A percentile compares a stretch with the other conserved stretches of the same genome.
These are phyloP conservation scores for Pyrenula aspistea DNA, from an alignment of 495 filamentous ascomycete genomes.

Conservation along the genomic window DNA sequence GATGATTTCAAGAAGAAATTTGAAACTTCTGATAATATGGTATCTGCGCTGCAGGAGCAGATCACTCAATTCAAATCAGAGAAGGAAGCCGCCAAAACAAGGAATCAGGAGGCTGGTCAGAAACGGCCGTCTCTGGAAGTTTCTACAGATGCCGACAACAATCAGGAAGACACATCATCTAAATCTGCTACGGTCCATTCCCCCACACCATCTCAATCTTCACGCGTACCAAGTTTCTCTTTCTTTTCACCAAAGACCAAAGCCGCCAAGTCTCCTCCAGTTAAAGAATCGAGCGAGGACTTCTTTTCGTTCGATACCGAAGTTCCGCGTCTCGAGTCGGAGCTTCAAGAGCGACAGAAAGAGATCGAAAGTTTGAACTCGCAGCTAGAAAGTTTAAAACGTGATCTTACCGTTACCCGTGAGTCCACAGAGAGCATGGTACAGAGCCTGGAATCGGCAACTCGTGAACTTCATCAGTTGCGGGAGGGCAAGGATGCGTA, in stretches of 20 bases:
- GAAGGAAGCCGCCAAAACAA: conserved; percentile 6
- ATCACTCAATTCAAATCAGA: conserved; percentile 33
- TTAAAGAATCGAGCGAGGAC: conserved; percentile 49
- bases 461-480: conserved; percentile 42
- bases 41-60: conserved; percentile 44
- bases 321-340: conserved; percentile 50
- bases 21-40: conserved; percentile 53
- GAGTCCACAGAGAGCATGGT: conserved; percentile 56
- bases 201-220: conserved; percentile 10
- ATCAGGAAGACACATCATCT: conserved; percentile 7
- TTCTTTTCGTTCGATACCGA: conserved; percentile 84
- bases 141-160: conserved; percentile 6
- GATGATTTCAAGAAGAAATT: conserved; percentile 69
- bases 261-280: conserved; percentile 16
- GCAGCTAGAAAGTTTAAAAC: conserved; percentile 43
- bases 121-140: conserved; percentile 1
- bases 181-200: conserved; percentile 9
- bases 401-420: conserved; percentile 41
- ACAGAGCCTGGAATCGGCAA: conserved; percentile 46
- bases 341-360: conserved; percentile 47
- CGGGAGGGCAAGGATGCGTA: conserved; percentile 46
- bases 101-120: conserved; percentile 14
- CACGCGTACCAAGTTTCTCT: conserved; percentile 11
- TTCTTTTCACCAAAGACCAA: conserved; percentile 37
- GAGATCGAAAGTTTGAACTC: conserved; percentile 55